phyloP scores from a whole-genome alignment of 78 protist species.

The Dictyostelium brefeldianum region DNA sequence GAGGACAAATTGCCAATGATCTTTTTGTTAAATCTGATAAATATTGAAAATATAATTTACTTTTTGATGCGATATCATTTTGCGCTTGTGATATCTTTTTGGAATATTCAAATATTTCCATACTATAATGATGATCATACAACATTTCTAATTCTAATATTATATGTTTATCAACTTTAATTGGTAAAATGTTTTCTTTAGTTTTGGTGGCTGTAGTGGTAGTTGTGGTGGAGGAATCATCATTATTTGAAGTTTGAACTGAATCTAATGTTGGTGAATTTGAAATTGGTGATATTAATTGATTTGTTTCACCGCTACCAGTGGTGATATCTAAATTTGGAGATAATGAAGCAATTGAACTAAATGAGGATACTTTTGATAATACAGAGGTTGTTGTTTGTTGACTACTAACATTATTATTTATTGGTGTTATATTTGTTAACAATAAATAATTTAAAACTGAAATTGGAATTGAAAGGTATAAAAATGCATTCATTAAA shows the following conservation, averaged over 20 bases:
- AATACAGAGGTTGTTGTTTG: neutral
- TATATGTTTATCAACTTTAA: neutral
- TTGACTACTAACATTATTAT: too few relatives aligned
- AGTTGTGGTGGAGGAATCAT: neutral
- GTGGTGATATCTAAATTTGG: neutral
- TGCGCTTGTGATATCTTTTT: neutral
- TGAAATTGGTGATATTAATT: neutral
- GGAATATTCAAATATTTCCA: neutral
- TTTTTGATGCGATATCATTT: neutral
- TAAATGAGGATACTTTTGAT: neutral
- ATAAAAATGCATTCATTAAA: slow-evolving; percentile 6
- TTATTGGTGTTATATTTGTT: neutral
- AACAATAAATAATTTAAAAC: slow-evolving; percentile 27
- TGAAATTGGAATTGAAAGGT: slow-evolving; percentile 21
- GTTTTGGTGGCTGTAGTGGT: neutral
- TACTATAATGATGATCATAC: neutral
- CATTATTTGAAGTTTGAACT: neutral
- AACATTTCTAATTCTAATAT: slow-evolving; percentile 16
- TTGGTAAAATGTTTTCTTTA: slow-evolving; percentile 5
- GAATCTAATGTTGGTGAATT: neutral
- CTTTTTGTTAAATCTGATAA: neutral
- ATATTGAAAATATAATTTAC: neutral
- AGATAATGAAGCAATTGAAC: neutral
- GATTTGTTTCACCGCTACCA: neutral
- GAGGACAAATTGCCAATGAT: neutral